Percentiles rank a stretch among this genome's conserved stretches.
Conservation (phyloP, 2,329 filamentous ascomycete species). For the Penicillium italicum region DNA sequence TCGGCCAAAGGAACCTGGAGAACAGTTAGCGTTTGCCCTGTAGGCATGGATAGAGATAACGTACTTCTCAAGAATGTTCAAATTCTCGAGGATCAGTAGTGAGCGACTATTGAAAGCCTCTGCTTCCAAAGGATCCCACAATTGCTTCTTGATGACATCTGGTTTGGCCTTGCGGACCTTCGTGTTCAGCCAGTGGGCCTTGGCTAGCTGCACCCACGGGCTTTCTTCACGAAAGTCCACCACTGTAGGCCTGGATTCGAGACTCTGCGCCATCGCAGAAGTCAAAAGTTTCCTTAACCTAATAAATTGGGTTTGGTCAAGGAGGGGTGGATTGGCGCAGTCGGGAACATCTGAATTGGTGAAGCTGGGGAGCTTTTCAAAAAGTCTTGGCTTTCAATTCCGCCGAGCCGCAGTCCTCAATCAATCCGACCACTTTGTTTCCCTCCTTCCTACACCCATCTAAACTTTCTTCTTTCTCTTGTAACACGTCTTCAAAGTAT, state of each 20-base stretch:
- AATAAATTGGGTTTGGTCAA: slow-evolving; percentile 15
- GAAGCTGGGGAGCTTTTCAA: slow-evolving; percentile 32
- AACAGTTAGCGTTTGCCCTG: slow-evolving; percentile 20
- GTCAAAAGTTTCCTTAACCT: slow-evolving; percentile 38
- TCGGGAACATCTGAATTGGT: slow-evolving; percentile 24
- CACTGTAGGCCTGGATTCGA: slow-evolving; percentile 42
- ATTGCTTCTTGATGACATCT: slow-evolving; percentile 76
- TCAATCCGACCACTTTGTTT: slow-evolving; percentile 4
- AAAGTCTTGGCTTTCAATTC: slow-evolving; percentile 26
- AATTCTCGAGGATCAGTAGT: slow-evolving; percentile 77
- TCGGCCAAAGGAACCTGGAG: slow-evolving; percentile 87
- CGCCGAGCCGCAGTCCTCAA: slow-evolving; percentile 31
- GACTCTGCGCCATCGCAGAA: slow-evolving; percentile 57
- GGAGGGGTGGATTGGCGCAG: slow-evolving; percentile 28
- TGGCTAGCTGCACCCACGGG: slow-evolving; percentile 65
- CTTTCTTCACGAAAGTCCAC: slow-evolving; percentile 43
- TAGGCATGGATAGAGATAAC: not conserved
- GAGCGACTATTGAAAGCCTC: slow-evolving; percentile 74
- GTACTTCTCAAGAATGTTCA: slow-evolving; percentile 83
- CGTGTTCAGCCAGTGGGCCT: slow-evolving; percentile 76
- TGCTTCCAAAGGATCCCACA: slow-evolving; percentile 85
- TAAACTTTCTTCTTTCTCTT: slow-evolving; percentile 6
- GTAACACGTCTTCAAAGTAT: not conserved
- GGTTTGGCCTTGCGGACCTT: slow-evolving; percentile 73
- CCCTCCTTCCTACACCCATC: not conserved